Conservation (phyloP, 768 basidiomycete genomes). For the Crucibulum laeve region DNA sequence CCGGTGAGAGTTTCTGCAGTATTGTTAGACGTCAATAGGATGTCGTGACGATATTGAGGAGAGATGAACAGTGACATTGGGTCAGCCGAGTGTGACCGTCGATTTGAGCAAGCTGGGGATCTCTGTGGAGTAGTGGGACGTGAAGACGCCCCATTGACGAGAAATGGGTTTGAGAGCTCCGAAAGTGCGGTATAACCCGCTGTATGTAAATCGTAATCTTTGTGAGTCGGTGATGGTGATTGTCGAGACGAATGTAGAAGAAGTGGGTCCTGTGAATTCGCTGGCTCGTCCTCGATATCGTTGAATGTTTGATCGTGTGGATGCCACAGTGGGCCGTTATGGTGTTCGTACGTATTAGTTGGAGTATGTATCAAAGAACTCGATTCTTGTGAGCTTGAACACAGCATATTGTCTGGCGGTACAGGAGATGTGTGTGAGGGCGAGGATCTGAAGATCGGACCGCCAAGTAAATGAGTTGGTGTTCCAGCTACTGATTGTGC, state of each 20-base stretch:
- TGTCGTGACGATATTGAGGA: neutral
- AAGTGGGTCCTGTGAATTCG: conserved; percentile 8
- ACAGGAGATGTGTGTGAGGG: no score
- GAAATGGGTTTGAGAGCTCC: neutral
- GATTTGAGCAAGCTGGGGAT: neutral
- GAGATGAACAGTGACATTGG: conserved; percentile 8
- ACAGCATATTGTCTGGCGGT: no score
- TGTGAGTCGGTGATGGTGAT: neutral
- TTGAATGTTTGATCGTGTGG: neutral
- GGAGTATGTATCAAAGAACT: no score
- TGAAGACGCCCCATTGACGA: neutral
- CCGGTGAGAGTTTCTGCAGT: neutral
- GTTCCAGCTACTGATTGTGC: conserved; percentile 7
- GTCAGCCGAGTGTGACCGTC: conserved; percentile 12
- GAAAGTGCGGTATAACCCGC: neutral
- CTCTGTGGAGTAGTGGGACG: neutral
- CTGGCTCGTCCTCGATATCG: neutral
- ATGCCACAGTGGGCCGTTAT: neutral
- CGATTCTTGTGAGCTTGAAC: no score
- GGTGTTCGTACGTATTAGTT: neutral
- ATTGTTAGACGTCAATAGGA: neutral
- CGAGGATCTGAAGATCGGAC: no score
- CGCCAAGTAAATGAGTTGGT: no score
- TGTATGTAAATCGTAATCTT: no score
- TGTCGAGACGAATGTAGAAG: conserved; percentile 2